These are phyloP conservation scores for Debaryomycetaceae sp. DNA, from an alignment of 1,139 yeast species.

Conservation along the genomic window DNA sequence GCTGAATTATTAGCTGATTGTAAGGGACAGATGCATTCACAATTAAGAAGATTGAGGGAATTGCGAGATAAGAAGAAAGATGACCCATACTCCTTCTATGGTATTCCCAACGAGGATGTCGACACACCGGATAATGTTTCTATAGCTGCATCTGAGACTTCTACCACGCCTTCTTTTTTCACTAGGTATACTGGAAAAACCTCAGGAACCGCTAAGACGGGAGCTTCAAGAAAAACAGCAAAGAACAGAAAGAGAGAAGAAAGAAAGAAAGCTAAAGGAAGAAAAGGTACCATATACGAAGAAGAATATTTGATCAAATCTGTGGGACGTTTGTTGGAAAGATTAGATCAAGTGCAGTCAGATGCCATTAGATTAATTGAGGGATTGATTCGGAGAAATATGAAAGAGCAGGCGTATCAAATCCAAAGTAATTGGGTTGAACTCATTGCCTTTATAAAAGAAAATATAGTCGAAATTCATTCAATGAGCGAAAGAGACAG, in stretches of 20 bases:
- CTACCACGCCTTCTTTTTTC: constrained; percentile 88
- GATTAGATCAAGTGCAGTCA: constrained; percentile 68
- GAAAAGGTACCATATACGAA: constrained; percentile 95
- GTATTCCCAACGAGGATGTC: constrained; percentile 51
- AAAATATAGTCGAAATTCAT: constrained; percentile 70
- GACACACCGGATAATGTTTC: constrained; percentile 93
- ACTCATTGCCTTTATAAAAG: constrained; percentile 52
- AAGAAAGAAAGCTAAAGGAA: constrained; percentile 92
- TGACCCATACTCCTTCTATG: constrained; percentile 85
- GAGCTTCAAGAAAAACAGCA: constrained; percentile 88
- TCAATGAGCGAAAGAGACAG: constrained; percentile 78
- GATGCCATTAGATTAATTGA: constrained; percentile 76
- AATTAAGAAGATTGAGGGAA: constrained; percentile 78
- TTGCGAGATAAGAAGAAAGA: constrained; percentile 75
- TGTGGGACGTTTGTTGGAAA: constrained; percentile 80
- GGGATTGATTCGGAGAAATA: constrained; percentile 68
- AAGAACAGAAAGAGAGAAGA: constrained; percentile 94
- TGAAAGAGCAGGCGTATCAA: constrained; percentile 78
- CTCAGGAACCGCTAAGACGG: constrained; percentile 92
- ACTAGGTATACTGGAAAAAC: constrained; percentile 97
- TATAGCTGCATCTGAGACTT: constrained; percentile 90
- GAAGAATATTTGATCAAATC: constrained; percentile 92
- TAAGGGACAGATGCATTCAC: constrained; percentile 78
- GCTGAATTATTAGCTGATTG: constrained; percentile 93
- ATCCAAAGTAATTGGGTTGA: constrained; percentile 69